Evolutionary conservation across 108 stramenopile species (phyloP).

Genomic region (Hondaea fermentalgiana): DNA sequence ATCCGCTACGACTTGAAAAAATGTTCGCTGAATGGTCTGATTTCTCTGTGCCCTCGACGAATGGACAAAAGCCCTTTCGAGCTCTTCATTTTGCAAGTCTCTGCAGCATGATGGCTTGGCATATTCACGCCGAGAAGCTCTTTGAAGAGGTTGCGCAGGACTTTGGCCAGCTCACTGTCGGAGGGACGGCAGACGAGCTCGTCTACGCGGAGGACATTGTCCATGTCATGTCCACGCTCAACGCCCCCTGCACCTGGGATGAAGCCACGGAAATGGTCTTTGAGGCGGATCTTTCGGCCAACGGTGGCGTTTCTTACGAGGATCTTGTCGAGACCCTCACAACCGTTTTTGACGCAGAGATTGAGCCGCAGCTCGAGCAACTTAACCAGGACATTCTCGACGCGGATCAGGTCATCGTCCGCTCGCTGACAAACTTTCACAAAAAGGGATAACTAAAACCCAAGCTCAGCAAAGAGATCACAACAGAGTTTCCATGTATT

Average conservation of each 20-base stretch:
- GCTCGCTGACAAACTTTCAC: background rate
- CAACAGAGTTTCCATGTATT: too few relatives aligned
- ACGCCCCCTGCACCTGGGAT: background rate
- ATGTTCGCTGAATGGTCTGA: conserved; percentile 17
- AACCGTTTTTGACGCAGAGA: background rate
- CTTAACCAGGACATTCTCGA: background rate
- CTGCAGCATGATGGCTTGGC: background rate
- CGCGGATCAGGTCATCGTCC: background rate
- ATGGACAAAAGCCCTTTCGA: background rate
- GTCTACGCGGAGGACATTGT: background rate
- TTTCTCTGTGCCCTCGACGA: background rate
- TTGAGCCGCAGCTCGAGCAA: background rate
- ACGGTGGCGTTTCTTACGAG: conserved; percentile 5
- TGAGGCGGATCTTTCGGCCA: background rate
- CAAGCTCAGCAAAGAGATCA: too few relatives aligned
- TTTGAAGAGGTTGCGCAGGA: background rate
- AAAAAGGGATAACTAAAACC: background rate
- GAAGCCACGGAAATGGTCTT: conserved; percentile 5
- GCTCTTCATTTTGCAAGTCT: background rate
- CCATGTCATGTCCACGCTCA: background rate
- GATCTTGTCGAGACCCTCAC: conserved; percentile 10
- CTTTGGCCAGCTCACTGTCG: background rate
- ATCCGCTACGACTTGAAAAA: background rate
- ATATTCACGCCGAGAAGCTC: background rate
- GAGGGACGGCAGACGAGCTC: background rate